A percentile compares a stretch with the other conserved stretches of the same genome.
Evolutionary conservation across 2,329 filamentous ascomycete species (phyloP).

Genomic region (Colletotrichum cordylinicola): DNA sequence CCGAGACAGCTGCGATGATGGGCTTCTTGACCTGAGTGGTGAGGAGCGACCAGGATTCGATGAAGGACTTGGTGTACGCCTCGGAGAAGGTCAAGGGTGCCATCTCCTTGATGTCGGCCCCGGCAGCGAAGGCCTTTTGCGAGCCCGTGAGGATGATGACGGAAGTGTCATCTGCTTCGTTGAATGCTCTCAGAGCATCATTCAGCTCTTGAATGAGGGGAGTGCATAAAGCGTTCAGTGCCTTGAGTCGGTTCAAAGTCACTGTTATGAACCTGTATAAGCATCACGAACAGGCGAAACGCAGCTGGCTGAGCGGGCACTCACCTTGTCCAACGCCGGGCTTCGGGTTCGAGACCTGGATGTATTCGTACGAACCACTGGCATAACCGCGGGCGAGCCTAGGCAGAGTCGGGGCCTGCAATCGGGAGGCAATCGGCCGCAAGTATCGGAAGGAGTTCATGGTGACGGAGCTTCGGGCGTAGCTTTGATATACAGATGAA

Average conservation of each 20-base stretch:
- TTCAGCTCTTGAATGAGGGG: conserved; percentile 92
- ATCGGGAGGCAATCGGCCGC: conserved; percentile 65
- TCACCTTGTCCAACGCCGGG: conserved; percentile 90
- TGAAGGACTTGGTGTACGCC: conserved; percentile 90
- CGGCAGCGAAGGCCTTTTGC: conserved; percentile 89
- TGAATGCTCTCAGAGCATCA: conserved; percentile 73
- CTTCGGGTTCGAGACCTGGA: conserved; percentile 81
- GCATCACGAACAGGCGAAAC: conserved; percentile 7
- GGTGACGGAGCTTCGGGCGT: conserved; percentile 20
- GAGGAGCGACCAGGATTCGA: conserved; percentile 91
- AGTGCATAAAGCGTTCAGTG: conserved; percentile 90
- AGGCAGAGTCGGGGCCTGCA: conserved; percentile 63
- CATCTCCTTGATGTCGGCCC: conserved; percentile 99
- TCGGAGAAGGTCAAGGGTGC: conserved; percentile 85
- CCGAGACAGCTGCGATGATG: conserved; percentile 91
- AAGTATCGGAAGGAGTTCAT: conserved; percentile 64
- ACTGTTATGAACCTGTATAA: conserved; percentile 58
- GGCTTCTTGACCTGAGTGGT: conserved; percentile 89
- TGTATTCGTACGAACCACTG: conserved; percentile 72
- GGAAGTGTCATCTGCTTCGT: conserved; percentile 71
- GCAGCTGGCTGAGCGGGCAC: conserved; percentile 24
- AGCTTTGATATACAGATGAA: background rate
- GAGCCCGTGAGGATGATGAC: conserved; percentile 89
- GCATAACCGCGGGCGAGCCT: conserved; percentile 61
- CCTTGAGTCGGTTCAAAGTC: conserved; percentile 91